Base-by-base conservation (phyloP, 768 basidiomycete genomes). In the Termitomyces eurrhizus region DNA sequence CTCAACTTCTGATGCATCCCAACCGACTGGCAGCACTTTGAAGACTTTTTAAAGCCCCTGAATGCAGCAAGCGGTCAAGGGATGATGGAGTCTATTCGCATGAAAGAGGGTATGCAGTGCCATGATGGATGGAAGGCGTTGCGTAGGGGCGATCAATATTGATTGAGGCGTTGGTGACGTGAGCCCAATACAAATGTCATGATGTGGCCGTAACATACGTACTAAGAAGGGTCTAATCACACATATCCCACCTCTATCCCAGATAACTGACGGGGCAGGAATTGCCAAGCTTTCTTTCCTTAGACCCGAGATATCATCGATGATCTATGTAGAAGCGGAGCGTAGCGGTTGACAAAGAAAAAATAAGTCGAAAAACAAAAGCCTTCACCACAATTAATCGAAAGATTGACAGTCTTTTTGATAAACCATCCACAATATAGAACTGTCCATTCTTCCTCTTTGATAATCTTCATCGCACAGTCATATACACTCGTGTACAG, bases 1-100 rank as follows among this genome's bases (percentile, higher is more conserved):
- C 42, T 95, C 90, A 13, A 84, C 77, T 70, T 98, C 95, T 3
- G 86, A 87, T 0, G 86, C 85, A 67, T 88, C 81, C 94, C 94
- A 96, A 3, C 80, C 77, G 0, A 74, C 62, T 0, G 93, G 91
- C 1, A 91, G 79, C 24, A 78, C 65, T 39, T 81, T 79, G 74
- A 96, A 90, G 0, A 92, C 88, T 0, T 81, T 83, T 0, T n/a
- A 87, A 84, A 26, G 74, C 76, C 0, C 86, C 87, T 0, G 94
- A 95, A 11, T 86, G 86, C 9, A 98, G 76, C 8, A 98, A 82
- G 64, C 94, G 88, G 65, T 92, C 83, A 5, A 97, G 69, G 0
- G 93, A 85, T 0, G 78, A 71, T 46, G 89, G 77, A 6, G 82
- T 69, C 90, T 93, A 96, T 68, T 92, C 88, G 8, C 73, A 73